Conservation (phyloP, 179 eudicot genomes). For the Camellia oleifera region DNA sequence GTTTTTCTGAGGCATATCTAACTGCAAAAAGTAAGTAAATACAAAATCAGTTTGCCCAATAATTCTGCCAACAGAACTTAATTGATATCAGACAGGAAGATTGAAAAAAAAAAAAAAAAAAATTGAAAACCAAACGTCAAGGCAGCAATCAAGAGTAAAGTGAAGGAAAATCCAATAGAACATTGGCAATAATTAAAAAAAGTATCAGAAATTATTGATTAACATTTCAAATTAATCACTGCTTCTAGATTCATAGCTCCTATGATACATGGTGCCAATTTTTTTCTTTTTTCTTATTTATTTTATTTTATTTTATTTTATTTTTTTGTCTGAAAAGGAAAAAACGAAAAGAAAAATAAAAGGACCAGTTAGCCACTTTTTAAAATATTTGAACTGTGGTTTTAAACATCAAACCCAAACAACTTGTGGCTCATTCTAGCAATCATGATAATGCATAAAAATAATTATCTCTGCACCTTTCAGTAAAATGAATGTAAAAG, state of each 20-base stretch:
- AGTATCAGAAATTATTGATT: neutral
- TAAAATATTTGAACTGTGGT: too few relatives aligned
- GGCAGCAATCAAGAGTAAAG: neutral
- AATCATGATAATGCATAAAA: neutral
- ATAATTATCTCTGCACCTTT: too few relatives aligned
- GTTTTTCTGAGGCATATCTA: conserved; percentile 71
- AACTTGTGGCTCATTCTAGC: neutral
- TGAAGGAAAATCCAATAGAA: neutral
- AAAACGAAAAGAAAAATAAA: neutral
- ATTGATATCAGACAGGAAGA: too few relatives aligned
- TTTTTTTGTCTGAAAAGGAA: too few relatives aligned
- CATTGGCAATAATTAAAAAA: neutral
- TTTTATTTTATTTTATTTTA: too few relatives aligned
- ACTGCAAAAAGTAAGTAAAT: conserved; percentile 43
- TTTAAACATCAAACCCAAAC: too few relatives aligned
- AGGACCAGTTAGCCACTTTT: too few relatives aligned
- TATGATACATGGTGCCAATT: too few relatives aligned
- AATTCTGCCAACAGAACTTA: neutral
- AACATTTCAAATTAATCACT: neutral
- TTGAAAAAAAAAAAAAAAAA: neutral
- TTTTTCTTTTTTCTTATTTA: too few relatives aligned
- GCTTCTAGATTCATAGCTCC: too few relatives aligned
- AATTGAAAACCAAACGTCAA: neutral
- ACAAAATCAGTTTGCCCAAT: too few relatives aligned
- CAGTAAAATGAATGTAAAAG: neutral